These are phyloP conservation scores for Candida sp. DNA, from an alignment of 1,139 yeast genomes.

Conservation along the genomic window DNA sequence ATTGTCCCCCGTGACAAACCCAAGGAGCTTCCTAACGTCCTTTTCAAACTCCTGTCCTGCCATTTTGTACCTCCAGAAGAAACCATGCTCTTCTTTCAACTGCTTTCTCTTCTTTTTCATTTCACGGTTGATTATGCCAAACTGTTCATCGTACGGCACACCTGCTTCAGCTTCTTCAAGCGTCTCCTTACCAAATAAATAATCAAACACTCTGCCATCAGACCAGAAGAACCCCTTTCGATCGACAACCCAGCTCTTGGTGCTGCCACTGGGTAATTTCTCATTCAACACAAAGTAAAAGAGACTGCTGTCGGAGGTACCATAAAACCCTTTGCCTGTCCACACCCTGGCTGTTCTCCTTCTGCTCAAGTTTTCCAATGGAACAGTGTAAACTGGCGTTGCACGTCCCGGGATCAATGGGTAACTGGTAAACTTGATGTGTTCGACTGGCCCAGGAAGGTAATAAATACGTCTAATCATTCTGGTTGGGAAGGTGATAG, in stretches of 20 bases:
- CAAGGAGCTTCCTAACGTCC: slow-evolving; percentile 30
- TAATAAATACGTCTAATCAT: slow-evolving; percentile 79
- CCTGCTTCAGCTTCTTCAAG: slow-evolving; percentile 80
- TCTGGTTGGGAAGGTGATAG: slow-evolving; percentile 64
- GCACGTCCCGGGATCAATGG: slow-evolving; percentile 78
- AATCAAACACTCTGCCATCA: slow-evolving; percentile 85
- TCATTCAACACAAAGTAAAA: slow-evolving; percentile 79
- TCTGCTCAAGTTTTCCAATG: slow-evolving; percentile 57
- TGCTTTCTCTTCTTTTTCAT: slow-evolving; percentile 43
- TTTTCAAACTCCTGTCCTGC: slow-evolving; percentile 37
- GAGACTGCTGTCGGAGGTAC: slow-evolving; percentile 75
- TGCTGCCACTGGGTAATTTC: slow-evolving; percentile 28
- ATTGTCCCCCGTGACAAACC: slow-evolving; percentile 15
- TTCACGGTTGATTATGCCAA: slow-evolving; percentile 44
- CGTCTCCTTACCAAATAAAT: slow-evolving; percentile 77
- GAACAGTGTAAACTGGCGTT: slow-evolving; percentile 75
- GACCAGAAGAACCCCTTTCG: slow-evolving; percentile 91
- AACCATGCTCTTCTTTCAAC: slow-evolving; percentile 42
- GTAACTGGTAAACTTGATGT: slow-evolving; percentile 70
- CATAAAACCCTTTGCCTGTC: slow-evolving; percentile 88
- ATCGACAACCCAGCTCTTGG: slow-evolving; percentile 79
- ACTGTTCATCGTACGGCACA: slow-evolving; percentile 64
- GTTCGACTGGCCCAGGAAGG: slow-evolving; percentile 61
- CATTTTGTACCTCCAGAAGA: slow-evolving; percentile 44
- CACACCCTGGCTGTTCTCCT: slow-evolving; percentile 71